Evolutionary conservation across 192 early-diverging fungal genomes (phyloP), one percentile per base, ranked within the genome.

Genomic region (Diversispora eburnea): DNA sequence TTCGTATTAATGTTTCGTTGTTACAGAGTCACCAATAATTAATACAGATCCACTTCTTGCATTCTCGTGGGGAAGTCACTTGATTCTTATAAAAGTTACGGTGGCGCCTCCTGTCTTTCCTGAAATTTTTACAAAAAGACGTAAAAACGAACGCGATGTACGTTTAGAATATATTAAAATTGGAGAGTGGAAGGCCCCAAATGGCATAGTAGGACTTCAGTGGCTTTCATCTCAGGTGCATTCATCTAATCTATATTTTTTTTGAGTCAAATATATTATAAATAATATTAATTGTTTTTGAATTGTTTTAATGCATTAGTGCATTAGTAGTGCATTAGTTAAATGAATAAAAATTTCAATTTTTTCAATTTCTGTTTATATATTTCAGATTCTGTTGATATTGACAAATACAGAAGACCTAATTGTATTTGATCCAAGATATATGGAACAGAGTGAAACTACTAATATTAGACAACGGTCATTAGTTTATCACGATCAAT

Each of bases 401-500:
- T 75, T 88, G 47, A 86, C 85, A 10, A 79, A 80, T 55, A 88
- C 81, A 0, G 87, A 88, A 70, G 84, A 85, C 9, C 82, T 88
- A 66, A 77, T 88, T 19, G 77, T 88, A 3, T 88, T 88, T 68
- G 85, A 88, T 73, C 85, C 85, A 1, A 85, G 81, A 56, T 63
- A 67, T 41, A 84, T 88, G 82, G 72, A 59, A 5, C 80, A 83
- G 57, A 86, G 82, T 13, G 85, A 88, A 59, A 66, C 78, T 10
- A 78, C 77, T 19, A 83, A 77, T 72, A 78, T 84, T 17, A 67
- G 81, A 19, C 71, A 71, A 43, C 79, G 85, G 25, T 83, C 86
- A 56, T 75, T 88, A 54, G 81, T 88, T 3, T 88, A 85, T 64
- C 87, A 88, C 61, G 85, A 88, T 72, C 80, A 80, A 73, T 88